Conservation (phyloP, 495 filamentous ascomycete species). For the Niebla homalea region DNA sequence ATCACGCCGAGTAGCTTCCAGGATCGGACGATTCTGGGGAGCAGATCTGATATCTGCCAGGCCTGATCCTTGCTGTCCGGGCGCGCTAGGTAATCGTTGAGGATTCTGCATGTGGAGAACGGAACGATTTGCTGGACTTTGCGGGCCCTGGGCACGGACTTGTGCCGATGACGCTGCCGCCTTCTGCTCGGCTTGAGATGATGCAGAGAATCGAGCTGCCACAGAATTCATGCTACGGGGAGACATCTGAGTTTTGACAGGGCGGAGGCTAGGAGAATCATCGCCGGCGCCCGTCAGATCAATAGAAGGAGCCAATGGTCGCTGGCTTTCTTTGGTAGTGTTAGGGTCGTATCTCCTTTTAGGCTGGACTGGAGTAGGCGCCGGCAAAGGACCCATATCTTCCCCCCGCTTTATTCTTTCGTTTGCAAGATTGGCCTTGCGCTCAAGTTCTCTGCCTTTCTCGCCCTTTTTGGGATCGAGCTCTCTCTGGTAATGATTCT, state of each 20-base stretch:
- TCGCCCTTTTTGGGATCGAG: constrained; percentile 48
- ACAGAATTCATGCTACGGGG: constrained; percentile 21
- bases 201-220: constrained; percentile 27
- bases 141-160: constrained; percentile 2
- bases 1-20: constrained; percentile 13
- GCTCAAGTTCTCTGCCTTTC: constrained; percentile 46
- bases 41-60: constrained; percentile 15
- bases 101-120: constrained; percentile 10
- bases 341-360: constrained; percentile 46
- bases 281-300: constrained; percentile 44
- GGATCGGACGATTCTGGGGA: too few relatives aligned
- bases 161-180: constrained; percentile 18
- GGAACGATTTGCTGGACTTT: constrained; percentile 6
- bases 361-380: constrained; percentile 38
- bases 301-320: constrained; percentile 46
- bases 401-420: constrained; percentile 54
- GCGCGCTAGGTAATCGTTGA: constrained; percentile 7
- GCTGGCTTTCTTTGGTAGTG: constrained; percentile 42
- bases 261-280: constrained; percentile 22
- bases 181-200: constrained; percentile 32
- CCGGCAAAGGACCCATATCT: constrained; percentile 52
- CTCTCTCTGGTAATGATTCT: constrained; percentile 77
- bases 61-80: constrained; percentile 24
- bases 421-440: constrained; percentile 57
- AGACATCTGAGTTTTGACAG: constrained; percentile 29